Conservation (phyloP, 2,329 filamentous ascomycete species). For the Celoporthe dispersa region DNA sequence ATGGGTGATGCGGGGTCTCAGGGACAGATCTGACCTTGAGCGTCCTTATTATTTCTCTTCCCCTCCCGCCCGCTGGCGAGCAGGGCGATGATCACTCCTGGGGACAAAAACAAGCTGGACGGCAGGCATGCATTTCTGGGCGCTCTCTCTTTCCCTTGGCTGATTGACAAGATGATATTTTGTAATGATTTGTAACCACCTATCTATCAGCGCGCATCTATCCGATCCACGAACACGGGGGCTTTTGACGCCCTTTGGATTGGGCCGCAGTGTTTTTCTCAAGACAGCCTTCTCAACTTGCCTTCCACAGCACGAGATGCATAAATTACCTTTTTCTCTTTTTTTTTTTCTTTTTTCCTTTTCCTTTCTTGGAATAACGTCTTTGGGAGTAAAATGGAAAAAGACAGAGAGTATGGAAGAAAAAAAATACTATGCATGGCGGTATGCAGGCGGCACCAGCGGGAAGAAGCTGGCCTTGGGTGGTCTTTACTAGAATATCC, state of each 20-base stretch:
- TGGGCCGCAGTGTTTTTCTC: background rate
- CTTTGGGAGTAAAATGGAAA: background rate
- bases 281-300: background rate
- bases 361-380: too few relatives aligned
- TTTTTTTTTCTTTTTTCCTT: background rate
- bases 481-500: background rate
- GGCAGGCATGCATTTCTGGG: background rate
- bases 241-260: background rate
- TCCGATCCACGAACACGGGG: background rate
- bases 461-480: background rate
- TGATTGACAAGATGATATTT: background rate
- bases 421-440: background rate
- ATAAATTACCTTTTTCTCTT: background rate
- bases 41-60: background rate
- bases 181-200: background rate
- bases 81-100: background rate
- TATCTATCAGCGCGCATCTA: background rate
- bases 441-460: background rate
- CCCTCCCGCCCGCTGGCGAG: too few relatives aligned
- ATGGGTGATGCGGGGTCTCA: constrained; percentile 11
- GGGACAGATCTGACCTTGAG: constrained; percentile 11
- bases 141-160: background rate
- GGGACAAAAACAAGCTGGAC: background rate
- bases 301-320: background rate
- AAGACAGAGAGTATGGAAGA: background rate